Evolutionary conservation across 345 rosid species (phyloP).

Genomic region (Populus pruinosa): DNA sequence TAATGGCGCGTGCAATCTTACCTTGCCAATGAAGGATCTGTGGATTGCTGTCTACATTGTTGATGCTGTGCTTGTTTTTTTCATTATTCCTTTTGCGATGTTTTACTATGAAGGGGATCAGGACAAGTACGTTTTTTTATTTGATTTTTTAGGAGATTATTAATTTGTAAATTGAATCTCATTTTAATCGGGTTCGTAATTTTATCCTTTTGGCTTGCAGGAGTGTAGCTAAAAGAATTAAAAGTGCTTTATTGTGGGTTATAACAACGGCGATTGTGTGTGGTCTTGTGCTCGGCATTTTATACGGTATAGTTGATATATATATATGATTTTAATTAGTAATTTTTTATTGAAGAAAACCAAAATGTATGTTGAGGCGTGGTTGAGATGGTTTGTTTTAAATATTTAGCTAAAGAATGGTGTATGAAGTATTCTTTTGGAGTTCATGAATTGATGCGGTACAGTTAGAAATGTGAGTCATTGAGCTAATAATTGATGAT

Average conservation of each 20-base stretch:
- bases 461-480: neutral
- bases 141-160: neutral
- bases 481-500: neutral
- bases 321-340: neutral
- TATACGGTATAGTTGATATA: conserved; percentile 63
- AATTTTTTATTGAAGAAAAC: neutral
- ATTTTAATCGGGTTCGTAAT: neutral
- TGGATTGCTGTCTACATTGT: conserved; percentile 85
- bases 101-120: conserved; percentile 98
- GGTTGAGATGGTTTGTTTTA: neutral
- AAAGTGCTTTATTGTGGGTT: conserved; percentile 84
- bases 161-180: neutral
- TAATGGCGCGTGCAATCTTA: conserved; percentile 89
- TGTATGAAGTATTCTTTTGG: neutral
- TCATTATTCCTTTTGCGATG: conserved; percentile 93
- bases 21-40: conserved; percentile 96
- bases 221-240: conserved; percentile 74
- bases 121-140: conserved; percentile 68
- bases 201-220: conserved; percentile 36
- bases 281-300: conserved; percentile 77
- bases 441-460: neutral
- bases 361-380: neutral
- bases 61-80: conserved; percentile 89
- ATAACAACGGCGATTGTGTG: conserved; percentile 74
- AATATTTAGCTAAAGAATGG: neutral